Evolutionary conservation across 140 eudicot species (phyloP).

Genomic region (Senecio squalidus): DNA sequence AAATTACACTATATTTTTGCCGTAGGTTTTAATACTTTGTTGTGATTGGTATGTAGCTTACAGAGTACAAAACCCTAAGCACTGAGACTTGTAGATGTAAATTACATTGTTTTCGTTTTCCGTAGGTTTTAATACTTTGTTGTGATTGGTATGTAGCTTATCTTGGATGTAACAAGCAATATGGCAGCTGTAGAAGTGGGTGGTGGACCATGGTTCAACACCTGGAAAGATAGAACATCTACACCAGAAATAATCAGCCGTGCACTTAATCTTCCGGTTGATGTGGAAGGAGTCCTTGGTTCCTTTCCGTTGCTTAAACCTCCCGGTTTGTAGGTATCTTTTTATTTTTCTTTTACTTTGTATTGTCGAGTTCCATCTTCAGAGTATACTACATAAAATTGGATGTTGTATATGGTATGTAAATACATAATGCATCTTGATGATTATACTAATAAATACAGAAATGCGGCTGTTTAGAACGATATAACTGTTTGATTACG

Average conservation of each 20-base stretch:
- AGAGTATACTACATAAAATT: neutral
- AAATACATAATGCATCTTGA: neutral
- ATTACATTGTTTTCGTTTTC: neutral
- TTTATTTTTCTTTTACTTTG: neutral
- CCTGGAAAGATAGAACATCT: slow-evolving; percentile 72
- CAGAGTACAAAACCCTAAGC: neutral
- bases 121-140: slow-evolving; percentile 6
- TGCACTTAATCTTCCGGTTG: slow-evolving; percentile 68
- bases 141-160: slow-evolving; percentile 38
- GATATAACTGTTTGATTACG: neutral
- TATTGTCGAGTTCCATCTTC: neutral
- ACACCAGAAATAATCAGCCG: slow-evolving; percentile 78
- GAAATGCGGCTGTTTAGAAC: neutral
- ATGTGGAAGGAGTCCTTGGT: slow-evolving; percentile 63
- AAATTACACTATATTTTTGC: neutral
- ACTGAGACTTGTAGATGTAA: neutral
- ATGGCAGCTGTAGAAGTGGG: slow-evolving; percentile 99
- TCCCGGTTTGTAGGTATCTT: slow-evolving; percentile 86
- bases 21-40: slow-evolving; percentile 6
- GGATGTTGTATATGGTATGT: neutral
- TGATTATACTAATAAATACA: no score
- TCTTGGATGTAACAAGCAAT: slow-evolving; percentile 83
- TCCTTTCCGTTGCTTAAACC: slow-evolving; percentile 81
- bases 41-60: slow-evolving; percentile 38
- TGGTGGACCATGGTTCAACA: slow-evolving; percentile 96